Base-by-base conservation (phyloP, 768 basidiomycete genomes). In the Russula sp. region DNA sequence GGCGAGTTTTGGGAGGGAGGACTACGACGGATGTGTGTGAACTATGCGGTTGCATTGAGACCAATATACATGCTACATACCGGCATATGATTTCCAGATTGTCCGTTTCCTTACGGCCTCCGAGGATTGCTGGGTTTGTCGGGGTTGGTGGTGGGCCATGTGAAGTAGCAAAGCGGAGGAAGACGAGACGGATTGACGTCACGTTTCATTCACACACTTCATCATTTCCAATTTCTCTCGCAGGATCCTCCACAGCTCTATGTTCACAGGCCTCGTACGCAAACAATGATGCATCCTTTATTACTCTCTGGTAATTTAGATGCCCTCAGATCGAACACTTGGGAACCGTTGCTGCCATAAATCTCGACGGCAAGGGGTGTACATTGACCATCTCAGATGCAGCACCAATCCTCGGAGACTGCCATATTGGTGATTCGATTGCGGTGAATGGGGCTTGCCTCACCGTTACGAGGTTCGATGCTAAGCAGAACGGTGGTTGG, bases 351-450 rank as follows among this genome's bases (percentile, higher is more conserved):
- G 75, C 81, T 14, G 75, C 77, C 61, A 83, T 93, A 66, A 74
- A 76, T 25, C 78, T 77, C 39, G 88, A 93, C 68, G 73, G 73
- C 16, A 84, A 84, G 14, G 94, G 96, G 7, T 97, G 92, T 75
- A 87, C 87, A 3, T 78, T 98, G 51, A 87, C 83, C 10, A 86
- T 99, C 72, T 75, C 81, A 18, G 74, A 91, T 62, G 80, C 88
- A 3, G 82, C 77, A 0, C 77, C 83, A 5, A 87, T 99, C 69
- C 78, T 99, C 3, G 83, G 71, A 5, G 97, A 99, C 72, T 98
- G 94, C 75, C 83, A 87, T 65, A 78, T 94, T 56, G 97, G 97
- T 2, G 97, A 98, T 77, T 95, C 93, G 29, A 98, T 96, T 58
- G 88, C 90, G 45, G 87, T 93, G 65, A 81, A 81, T 57, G 81